Evolutionary conservation across 2,329 filamentous ascomycete genomes (phyloP), one percentile per base, ranked within the genome.

Genomic region (Ophiostoma himal-ulmi): DNA sequence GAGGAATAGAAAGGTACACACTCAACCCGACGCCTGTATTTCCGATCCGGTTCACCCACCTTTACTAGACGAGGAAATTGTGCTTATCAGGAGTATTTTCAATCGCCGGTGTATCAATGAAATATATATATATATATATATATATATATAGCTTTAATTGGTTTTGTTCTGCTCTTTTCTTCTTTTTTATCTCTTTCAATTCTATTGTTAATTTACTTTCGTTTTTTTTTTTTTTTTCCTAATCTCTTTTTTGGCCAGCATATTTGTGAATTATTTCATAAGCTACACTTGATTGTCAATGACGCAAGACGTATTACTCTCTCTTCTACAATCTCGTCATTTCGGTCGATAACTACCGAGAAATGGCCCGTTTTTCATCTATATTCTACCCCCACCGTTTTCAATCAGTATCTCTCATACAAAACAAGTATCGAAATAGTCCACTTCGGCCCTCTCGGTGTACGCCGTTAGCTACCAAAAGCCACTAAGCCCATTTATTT

Each of bases 381-480:
- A 30, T 57, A 5, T 6, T 26, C 36, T 37, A 7, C 34, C 37
- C 13, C 34, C 60, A 37, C 60, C 60, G 60, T 64, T 37, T 37
- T 64, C 20, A 20, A 4, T 11, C 22, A 17, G 26, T 8, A 14
- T 37, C 13, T n/a, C 6, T 34, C 60, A 57, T 64, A 20, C 60
- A 37, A 36, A 37, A 10, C 10, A 60, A 20, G 17, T 13, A 7
- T 64, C n/a, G 13, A 57, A 48, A 62, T 8, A n/a, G 8, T 37
- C 60, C 60, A 64, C 60, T 37, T 64, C 60, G 60, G 60, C 30
- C 60, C 13, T 30, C 60, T 64, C 60, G 60, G 60, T 64, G 60
- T 64, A 64, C 57, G 57, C 26, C 13, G 30, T 64, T 7, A 30
- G 6, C 57, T 36, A n/a, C 44, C 6, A 48, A 17, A 48, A 48